A percentile compares a stretch with the other conserved stretches of the same genome.
phyloP scores from a whole-genome alignment of 2,329 filamentous ascomycete species.

The Incumbomyces delicatus region DNA sequence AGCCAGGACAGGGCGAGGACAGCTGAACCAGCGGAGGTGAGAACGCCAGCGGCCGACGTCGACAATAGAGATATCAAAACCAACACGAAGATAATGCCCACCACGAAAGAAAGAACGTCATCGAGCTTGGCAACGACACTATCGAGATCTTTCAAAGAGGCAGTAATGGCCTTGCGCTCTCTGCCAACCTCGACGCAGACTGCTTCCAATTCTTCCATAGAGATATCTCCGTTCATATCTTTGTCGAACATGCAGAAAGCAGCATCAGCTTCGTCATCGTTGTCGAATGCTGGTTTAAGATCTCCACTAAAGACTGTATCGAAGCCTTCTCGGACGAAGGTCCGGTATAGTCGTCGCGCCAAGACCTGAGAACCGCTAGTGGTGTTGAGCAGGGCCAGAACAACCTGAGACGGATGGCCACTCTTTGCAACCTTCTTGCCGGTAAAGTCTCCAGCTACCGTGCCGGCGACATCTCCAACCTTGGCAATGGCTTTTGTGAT shows the following conservation, averaged over 20 bases:
- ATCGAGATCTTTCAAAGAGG: conserved; percentile 87
- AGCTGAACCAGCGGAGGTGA: conserved; percentile 80
- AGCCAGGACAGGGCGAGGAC: conserved; percentile 89
- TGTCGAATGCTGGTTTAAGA: conserved; percentile 66
- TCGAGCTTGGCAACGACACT: conserved; percentile 87
- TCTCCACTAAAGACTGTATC: conserved; percentile 73
- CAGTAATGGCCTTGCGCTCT: conserved; percentile 90
- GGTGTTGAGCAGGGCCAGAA: conserved; percentile 64
- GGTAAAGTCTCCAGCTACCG: conserved; percentile 84
- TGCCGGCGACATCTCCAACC: conserved; percentile 75
- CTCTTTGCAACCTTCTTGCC: conserved; percentile 58
- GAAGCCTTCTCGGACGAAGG: conserved; percentile 63
- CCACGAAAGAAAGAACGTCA: conserved; percentile 78
- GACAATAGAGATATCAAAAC: conserved; percentile 87
- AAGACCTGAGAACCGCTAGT: conserved; percentile 70
- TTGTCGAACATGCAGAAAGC: conserved; percentile 92
- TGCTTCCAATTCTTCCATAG: conserved; percentile 85
- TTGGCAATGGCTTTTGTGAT: conserved; percentile 67
- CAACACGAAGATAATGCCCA: conserved; percentile 67
- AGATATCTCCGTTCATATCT: conserved; percentile 92
- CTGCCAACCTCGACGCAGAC: conserved; percentile 90
- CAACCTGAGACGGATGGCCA: conserved; percentile 74
- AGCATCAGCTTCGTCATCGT: conserved; percentile 74
- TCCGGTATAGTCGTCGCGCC: conserved; percentile 78
- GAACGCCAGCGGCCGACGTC: conserved; percentile 74